phyloP scores from a whole-genome alignment of 352 stramenopile genomes.

The Phytophthora crassamura region DNA sequence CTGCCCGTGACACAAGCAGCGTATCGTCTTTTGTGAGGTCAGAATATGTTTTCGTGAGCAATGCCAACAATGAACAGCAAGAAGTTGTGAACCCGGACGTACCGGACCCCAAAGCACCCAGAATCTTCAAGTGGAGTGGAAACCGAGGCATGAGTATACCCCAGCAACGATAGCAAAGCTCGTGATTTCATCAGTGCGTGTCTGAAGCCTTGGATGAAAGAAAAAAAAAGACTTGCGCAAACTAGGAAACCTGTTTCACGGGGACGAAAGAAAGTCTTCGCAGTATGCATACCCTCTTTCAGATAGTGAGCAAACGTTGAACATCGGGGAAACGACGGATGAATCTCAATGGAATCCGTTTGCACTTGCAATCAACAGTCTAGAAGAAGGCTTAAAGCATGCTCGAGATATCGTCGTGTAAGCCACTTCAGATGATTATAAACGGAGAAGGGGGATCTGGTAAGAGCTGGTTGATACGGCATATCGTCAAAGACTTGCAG shows the following conservation, averaged over 20 bases:
- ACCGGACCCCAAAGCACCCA: background rate
- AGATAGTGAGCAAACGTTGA: background rate
- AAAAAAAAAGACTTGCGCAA: background rate
- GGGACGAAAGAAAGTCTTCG: background rate
- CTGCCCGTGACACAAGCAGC: background rate
- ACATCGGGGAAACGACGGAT: background rate
- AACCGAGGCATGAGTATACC: background rate
- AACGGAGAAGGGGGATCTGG: background rate
- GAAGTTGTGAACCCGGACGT: background rate
- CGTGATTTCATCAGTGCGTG: background rate
- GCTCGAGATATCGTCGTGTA: background rate
- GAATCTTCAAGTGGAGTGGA: background rate
- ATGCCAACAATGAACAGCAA: background rate
- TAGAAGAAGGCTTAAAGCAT: background rate
- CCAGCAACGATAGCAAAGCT: background rate
- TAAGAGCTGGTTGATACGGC: background rate
- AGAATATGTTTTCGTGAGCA: background rate
- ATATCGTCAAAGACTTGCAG: slow-evolving; percentile 1
- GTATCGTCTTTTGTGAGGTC: background rate
- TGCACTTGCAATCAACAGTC: background rate
- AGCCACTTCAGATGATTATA: background rate
- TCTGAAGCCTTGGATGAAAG: background rate
- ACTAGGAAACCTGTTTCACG: background rate
- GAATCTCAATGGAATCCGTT: slow-evolving; percentile 1
- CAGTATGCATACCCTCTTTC: background rate